Percentiles rank a stretch among this genome's conserved stretches.
Evolutionary conservation across 257 asterid species (phyloP).

Genomic region (Oldenlandia corymbosa): DNA sequence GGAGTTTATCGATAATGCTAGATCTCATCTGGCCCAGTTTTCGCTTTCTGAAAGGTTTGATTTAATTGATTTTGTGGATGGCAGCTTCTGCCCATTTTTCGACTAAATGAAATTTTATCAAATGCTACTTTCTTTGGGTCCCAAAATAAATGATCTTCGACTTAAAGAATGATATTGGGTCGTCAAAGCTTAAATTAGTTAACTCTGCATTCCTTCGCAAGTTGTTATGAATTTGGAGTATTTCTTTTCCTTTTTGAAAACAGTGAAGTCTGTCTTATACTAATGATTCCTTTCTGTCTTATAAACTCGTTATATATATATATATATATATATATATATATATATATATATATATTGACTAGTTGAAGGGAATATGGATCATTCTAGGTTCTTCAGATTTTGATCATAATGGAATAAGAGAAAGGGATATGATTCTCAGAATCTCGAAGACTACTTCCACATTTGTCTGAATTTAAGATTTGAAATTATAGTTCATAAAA

Average conservation of each 20-base stretch:
- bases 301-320: too few species aligned
- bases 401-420: slow-evolving; percentile 8
- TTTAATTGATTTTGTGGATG: slow-evolving; percentile 5
- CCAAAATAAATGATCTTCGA: background rate
- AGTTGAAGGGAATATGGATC: slow-evolving; percentile 4
- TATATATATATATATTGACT: too few species aligned
- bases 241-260: background rate
- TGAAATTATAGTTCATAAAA: background rate
- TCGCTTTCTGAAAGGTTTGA: slow-evolving; percentile 13
- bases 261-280: background rate
- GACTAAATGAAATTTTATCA: background rate
- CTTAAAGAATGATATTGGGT: background rate
- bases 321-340: too few species aligned
- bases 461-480: too few species aligned
- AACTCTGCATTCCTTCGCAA: background rate
- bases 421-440: slow-evolving; percentile 8
- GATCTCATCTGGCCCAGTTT: slow-evolving; percentile 13
- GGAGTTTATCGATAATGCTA: slow-evolving; percentile 8
- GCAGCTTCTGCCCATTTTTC: slow-evolving; percentile 2
- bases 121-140: background rate
- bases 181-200: too few species aligned
- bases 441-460: slow-evolving; percentile 10
- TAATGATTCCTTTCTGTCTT: background rate
- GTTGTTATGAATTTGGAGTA: background rate
- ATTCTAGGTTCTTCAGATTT: background rate